phyloP scores from a whole-genome alignment of 148 eudicot genomes.

The Rhododendron mucronatum region DNA sequence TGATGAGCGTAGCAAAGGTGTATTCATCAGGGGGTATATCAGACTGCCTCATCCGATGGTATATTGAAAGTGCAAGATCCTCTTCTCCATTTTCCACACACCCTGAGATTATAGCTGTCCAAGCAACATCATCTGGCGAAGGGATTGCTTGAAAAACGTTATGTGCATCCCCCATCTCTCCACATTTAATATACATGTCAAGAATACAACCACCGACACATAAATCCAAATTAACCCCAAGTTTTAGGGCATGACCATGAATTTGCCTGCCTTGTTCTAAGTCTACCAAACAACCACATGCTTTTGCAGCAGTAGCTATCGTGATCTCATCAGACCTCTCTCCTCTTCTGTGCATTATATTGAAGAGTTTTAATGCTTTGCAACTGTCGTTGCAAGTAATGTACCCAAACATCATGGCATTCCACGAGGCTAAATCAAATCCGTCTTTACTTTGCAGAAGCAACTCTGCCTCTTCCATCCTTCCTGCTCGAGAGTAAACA shows the following conservation, averaged over 20 bases:
- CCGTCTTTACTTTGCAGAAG: constrained; percentile 15
- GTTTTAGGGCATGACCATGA: background rate
- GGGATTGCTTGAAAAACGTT: constrained; percentile 1
- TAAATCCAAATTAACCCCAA: background rate
- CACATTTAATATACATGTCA: constrained; percentile 3
- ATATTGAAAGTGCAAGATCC: constrained; percentile 4
- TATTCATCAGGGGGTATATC: constrained; percentile 1
- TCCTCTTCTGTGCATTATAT: constrained; percentile 17
- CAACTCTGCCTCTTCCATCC: constrained; percentile 21
- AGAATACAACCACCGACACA: background rate
- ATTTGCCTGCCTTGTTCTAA: background rate
- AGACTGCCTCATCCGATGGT: constrained; percentile 6
- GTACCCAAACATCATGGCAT: constrained; percentile 26
- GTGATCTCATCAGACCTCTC: constrained; percentile 24
- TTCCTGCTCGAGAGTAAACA: constrained; percentile 20
- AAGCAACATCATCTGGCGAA: constrained; percentile 3
- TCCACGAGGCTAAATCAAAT: constrained; percentile 23
- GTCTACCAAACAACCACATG: constrained; percentile 13
- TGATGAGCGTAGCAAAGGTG: constrained; percentile 3
- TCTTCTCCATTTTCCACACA: constrained; percentile 7
- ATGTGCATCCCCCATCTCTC: constrained; percentile 1
- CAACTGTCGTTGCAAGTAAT: constrained; percentile 8
- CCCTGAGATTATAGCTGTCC: background rate
- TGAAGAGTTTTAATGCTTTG: constrained; percentile 20
- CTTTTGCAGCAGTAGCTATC: constrained; percentile 18